Percentiles rank a stretch among this genome's conserved stretches.
phyloP scores from a whole-genome alignment of 179 eudicot genomes.

The Spergularia azorica region DNA sequence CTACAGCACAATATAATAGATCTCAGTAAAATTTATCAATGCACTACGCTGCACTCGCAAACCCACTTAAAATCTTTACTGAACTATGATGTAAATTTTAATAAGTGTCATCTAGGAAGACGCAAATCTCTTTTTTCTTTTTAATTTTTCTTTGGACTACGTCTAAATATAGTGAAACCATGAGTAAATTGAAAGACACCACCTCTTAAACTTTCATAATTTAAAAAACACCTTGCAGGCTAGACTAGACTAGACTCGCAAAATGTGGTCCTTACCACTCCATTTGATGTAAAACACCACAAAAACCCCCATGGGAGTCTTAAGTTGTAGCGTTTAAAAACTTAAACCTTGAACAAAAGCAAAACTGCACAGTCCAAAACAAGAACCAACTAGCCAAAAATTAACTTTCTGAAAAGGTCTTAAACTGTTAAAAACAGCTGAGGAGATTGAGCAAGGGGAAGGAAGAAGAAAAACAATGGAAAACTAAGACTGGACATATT shows the following conservation, averaged over 20 bases:
- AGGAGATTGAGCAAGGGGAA: background rate
- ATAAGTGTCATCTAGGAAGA: background rate
- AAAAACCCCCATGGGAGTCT: no score
- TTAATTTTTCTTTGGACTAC: no score
- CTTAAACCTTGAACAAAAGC: no score
- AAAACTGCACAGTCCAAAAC: background rate
- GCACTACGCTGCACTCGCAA: background rate
- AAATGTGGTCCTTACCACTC: no score
- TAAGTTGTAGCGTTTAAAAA: no score
- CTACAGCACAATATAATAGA: constrained; percentile 26
- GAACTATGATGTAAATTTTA: background rate
- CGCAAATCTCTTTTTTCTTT: no score
- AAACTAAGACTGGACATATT: background rate
- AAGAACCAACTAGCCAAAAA: background rate
- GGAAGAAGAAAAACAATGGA: background rate
- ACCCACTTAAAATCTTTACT: no score
- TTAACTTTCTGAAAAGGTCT: background rate
- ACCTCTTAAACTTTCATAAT: background rate
- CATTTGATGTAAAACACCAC: no score
- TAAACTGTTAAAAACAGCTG: background rate
- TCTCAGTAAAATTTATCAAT: background rate
- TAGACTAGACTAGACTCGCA: no score
- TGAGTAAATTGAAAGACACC: background rate
- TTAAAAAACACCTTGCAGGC: no score
- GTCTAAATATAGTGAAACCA: no score